Evolutionary conservation across 345 rosid species (phyloP).

Genomic region (Stellera chamaejasme): DNA sequence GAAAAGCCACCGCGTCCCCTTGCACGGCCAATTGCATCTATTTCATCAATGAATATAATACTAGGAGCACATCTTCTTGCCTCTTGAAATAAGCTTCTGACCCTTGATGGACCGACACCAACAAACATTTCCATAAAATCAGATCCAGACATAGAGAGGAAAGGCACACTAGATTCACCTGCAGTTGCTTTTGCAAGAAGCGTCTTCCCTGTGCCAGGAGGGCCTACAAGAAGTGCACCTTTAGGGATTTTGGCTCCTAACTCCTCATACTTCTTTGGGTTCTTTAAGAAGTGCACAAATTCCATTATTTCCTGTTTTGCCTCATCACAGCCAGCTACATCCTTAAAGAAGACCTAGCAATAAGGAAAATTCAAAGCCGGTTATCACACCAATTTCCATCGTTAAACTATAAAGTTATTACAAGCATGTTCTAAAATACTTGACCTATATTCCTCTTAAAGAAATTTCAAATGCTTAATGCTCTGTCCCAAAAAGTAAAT

Average conservation of each 20-base stretch:
- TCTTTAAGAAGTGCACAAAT: conserved; percentile 55
- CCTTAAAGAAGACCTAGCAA: conserved; percentile 39
- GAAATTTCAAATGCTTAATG: no score
- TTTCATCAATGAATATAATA: conserved; percentile 45
- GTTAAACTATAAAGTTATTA: neutral
- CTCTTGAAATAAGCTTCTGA: conserved; percentile 47
- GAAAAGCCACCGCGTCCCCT: conserved; percentile 47
- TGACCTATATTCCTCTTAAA: no score
- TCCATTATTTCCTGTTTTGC: conserved; percentile 53
- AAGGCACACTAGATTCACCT: conserved; percentile 45
- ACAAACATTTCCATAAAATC: conserved; percentile 54
- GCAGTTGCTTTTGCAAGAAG: conserved; percentile 56
- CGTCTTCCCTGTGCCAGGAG: conserved; percentile 53
- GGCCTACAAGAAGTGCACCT: conserved; percentile 51
- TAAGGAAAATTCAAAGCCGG: conserved; percentile 9
- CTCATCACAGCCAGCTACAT: conserved; percentile 57
- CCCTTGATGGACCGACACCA: conserved; percentile 53
- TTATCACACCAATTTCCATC: neutral
- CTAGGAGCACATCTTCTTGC: conserved; percentile 46
- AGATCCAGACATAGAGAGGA: conserved; percentile 41
- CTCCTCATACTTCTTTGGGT: conserved; percentile 44
- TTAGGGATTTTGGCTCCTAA: conserved; percentile 49
- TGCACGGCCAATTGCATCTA: conserved; percentile 47
- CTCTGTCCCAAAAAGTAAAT: no score
- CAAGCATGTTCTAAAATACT: no score